Evolutionary conservation across 306 rosid species (phyloP).

Genomic region (Herpetospermum pedunculosum): DNA sequence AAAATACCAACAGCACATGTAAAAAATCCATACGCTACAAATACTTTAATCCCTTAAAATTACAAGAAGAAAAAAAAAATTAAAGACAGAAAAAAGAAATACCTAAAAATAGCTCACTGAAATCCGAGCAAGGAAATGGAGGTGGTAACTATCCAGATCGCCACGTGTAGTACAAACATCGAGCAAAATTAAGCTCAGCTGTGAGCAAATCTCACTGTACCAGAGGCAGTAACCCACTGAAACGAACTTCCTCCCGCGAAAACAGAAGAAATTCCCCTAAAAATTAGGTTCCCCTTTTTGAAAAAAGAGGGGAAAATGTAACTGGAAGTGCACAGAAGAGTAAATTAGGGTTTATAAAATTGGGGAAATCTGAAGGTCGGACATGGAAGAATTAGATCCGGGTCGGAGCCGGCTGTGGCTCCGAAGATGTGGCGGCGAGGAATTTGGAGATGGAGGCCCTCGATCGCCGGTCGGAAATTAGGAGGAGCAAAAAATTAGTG

Average conservation of each 20-base stretch:
- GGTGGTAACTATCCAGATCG: slow-evolving; percentile 64
- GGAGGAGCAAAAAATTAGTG: slow-evolving; percentile 7
- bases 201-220: slow-evolving; percentile 38
- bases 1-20: slow-evolving; percentile 13
- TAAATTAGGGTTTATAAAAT: slow-evolving; percentile 3
- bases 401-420: slow-evolving; percentile 22
- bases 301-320: slow-evolving; percentile 7
- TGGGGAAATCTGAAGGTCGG: slow-evolving; percentile 3
- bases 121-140: slow-evolving; percentile 35
- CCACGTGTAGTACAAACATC: slow-evolving; percentile 57
- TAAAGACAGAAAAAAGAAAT: not conserved
- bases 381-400: slow-evolving; percentile 12
- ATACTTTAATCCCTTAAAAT: not conserved
- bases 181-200: slow-evolving; percentile 41
- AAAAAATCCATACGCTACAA: slow-evolving; percentile 9
- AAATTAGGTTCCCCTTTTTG: slow-evolving; percentile 11
- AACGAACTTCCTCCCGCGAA: slow-evolving; percentile 17
- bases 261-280: not conserved
- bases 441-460: slow-evolving; percentile 33
- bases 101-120: slow-evolving; percentile 39
- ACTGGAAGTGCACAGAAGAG: slow-evolving; percentile 9
- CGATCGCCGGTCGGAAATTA: slow-evolving; percentile 33
- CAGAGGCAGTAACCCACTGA: slow-evolving; percentile 28
- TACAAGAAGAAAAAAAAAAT: not conserved
- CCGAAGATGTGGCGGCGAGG: slow-evolving; percentile 30